Conservation (phyloP, 108 stramenopile species). For the Hondaea fermentalgiana region DNA sequence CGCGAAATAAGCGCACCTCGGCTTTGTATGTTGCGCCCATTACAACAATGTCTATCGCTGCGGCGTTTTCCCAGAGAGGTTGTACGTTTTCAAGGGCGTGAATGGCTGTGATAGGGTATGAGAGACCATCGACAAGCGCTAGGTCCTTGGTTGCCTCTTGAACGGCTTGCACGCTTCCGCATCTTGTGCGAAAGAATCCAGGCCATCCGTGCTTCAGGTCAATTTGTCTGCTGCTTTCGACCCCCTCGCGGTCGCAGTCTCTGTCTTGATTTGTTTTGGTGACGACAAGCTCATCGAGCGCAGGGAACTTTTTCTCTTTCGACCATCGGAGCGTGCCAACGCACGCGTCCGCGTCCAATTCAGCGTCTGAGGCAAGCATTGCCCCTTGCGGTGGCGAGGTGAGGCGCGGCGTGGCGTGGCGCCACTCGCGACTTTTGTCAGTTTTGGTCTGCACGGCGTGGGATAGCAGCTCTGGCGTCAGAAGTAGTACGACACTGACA, state of each 20-base stretch:
- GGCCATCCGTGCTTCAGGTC: background rate
- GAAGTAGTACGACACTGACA: too few relatives aligned
- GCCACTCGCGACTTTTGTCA: too few relatives aligned
- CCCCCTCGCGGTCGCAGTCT: background rate
- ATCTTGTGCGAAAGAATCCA: background rate
- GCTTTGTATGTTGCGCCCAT: background rate
- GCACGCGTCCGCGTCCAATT: background rate
- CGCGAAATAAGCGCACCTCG: background rate
- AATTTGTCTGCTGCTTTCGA: background rate
- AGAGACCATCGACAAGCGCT: background rate
- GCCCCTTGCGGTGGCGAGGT: background rate
- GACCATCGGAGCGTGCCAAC: background rate
- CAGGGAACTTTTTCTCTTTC: background rate
- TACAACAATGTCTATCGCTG: background rate
- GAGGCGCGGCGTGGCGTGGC: too few relatives aligned
- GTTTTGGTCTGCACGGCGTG: too few relatives aligned
- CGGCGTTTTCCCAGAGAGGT: background rate
- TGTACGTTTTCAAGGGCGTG: background rate
- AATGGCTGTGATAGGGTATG: background rate
- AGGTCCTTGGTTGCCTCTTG: background rate
- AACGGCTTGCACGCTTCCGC: background rate
- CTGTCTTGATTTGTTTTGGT: background rate
- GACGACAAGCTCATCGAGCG: background rate
- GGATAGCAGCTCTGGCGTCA: too few relatives aligned
- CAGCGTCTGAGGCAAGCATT: background rate